phyloP scores from a whole-genome alignment of 768 basidiomycete species.

The Mycena filopes region DNA sequence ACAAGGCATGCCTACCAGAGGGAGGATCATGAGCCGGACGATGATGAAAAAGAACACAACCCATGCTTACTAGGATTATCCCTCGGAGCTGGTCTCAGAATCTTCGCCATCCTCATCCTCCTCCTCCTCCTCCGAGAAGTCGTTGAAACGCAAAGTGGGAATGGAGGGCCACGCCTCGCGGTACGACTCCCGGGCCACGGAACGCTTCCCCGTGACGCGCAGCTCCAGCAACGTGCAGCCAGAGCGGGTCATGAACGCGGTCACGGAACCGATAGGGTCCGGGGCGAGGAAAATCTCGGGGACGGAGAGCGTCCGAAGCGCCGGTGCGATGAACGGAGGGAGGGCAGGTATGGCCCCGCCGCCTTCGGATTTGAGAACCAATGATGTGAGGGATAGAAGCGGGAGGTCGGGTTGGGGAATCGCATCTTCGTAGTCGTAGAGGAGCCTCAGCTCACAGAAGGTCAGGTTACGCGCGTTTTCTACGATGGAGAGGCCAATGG shows the following conservation, averaged over 20 bases:
- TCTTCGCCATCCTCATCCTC: too few relatives aligned
- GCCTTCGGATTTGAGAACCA: background rate
- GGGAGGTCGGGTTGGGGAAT: background rate
- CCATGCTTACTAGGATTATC: too few relatives aligned
- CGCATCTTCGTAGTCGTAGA: background rate
- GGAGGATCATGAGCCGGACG: too few relatives aligned
- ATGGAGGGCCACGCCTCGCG: background rate
- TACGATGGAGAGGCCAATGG: background rate
- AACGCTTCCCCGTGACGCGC: background rate
- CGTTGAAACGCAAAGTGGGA: too few relatives aligned
- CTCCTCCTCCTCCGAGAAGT: too few relatives aligned
- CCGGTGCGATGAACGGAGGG: background rate
- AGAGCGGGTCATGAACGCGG: background rate
- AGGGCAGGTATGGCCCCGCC: background rate
- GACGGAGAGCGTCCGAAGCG: background rate
- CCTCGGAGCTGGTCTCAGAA: too few relatives aligned
- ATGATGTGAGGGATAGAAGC: background rate
- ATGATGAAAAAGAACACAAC: too few relatives aligned
- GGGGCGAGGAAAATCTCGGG: background rate
- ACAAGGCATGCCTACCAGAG: too few relatives aligned
- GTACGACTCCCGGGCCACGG: background rate
- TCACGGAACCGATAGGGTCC: background rate
- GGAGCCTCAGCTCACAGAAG: background rate
- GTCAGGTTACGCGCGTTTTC: background rate
- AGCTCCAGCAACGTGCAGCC: conserved; percentile 2